phyloP scores from a whole-genome alignment of 2,329 filamentous ascomycete species.

The Monilinia fructigena region DNA sequence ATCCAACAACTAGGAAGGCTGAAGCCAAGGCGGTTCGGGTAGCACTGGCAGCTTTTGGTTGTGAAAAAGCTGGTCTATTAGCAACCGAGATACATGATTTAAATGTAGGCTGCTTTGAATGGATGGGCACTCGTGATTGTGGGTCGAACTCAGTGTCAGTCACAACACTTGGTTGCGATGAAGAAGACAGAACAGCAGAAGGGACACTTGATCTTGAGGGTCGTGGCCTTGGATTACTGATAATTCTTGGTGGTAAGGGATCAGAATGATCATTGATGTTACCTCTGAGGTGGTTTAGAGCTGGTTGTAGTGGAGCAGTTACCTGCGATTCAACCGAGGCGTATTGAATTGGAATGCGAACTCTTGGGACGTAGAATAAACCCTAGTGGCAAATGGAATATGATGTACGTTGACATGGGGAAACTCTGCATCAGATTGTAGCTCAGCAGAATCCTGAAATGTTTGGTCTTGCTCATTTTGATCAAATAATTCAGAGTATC shows the following conservation, averaged over 20 bases:
- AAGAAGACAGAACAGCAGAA: background rate
- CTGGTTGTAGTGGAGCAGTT: background rate
- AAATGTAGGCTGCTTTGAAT: background rate
- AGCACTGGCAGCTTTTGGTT: background rate
- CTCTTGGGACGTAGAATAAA: background rate
- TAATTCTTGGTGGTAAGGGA: background rate
- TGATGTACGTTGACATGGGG: background rate
- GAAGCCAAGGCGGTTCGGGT: background rate
- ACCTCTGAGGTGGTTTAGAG: background rate
- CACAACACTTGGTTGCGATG: background rate
- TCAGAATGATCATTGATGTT: no score
- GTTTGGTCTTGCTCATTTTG: background rate
- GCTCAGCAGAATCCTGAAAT: no score
- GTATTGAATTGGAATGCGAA: background rate
- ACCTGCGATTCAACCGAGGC: background rate
- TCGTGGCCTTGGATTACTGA: background rate
- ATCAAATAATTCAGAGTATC: no score
- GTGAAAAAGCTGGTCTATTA: rapidly evolving
- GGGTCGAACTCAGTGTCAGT: rapidly evolving
- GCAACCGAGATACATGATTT: no score
- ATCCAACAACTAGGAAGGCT: no score
- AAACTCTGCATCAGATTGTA: background rate
- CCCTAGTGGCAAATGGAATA: background rate
- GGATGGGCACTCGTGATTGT: background rate
- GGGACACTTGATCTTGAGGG: background rate